These are phyloP conservation scores for Cercospora citrullina DNA, from an alignment of 2,329 filamentous ascomycete species.

Conservation along the genomic window DNA sequence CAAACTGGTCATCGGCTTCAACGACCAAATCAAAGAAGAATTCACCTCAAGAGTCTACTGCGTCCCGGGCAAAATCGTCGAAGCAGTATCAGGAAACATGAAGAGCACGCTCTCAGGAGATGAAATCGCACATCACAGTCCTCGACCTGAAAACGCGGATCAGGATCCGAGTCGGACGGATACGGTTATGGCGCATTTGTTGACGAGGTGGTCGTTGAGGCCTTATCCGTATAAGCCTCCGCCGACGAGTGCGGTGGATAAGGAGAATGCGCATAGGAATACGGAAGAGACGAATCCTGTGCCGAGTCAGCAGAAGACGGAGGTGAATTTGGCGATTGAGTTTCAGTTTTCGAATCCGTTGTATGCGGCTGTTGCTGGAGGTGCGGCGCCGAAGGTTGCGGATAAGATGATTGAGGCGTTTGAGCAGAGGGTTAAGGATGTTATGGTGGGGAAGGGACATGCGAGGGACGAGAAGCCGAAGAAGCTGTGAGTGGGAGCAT, in stretches of 20 bases:
- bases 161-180: conserved; percentile 40
- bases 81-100: conserved; percentile 69
- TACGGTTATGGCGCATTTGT: conserved; percentile 64
- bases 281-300: conserved; percentile 46
- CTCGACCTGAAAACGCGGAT: conserved; percentile 35
- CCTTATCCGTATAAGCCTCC: conserved; percentile 49
- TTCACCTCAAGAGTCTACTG: conserved; percentile 82
- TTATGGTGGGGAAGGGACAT: conserved; percentile 38
- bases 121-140: conserved; percentile 46
- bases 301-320: conserved; percentile 56
- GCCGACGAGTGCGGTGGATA: conserved; percentile 41
- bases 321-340: conserved; percentile 72
- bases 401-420: conserved; percentile 91
- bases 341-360: conserved; percentile 89
- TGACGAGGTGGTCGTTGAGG: conserved; percentile 68
- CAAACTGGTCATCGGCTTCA: conserved; percentile 81
- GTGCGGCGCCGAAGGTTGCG: conserved; percentile 80
- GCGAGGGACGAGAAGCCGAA: conserved; percentile 14
- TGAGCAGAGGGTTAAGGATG: conserved; percentile 70
- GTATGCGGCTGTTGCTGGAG: conserved; percentile 77
- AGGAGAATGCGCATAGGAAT: conserved; percentile 31
- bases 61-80: conserved; percentile 68
- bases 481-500: background rate
- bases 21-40: conserved; percentile 73
- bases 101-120: conserved; percentile 47